Base-by-base conservation (phyloP, 208 protist genomes). In the Phytomonas sp. region DNA sequence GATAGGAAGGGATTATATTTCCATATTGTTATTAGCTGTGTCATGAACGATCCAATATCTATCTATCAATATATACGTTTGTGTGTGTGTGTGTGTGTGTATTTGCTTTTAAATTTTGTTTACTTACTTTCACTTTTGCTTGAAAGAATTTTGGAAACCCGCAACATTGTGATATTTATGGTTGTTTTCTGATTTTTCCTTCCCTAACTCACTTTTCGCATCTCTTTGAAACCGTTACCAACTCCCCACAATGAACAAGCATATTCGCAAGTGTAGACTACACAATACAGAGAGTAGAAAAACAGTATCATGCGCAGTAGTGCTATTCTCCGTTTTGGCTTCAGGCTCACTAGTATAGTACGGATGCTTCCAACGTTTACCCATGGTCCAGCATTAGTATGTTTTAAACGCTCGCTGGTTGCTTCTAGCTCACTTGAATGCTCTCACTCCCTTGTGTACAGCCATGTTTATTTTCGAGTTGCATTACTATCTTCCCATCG, bases 211-310 rank as follows among this genome's bases (percentile, higher is more conserved):
- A 56, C 23, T 23, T 56, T 56, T 26, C 46, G 6, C 46, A 20
- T 26, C 46, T 56, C 46, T 56, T 56, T 26, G 20, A 1, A 26
- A 56, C 46, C 20, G 20, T 56, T 26, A 56, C 6, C 20, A 56
- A 20, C 3, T 26, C 4, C 46, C 6, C 20, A 6, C 20, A 56
- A 7, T 1, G 46, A 56, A 56, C 17, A 26, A 1, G 26, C 46
- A 70, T 72, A 73, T 70, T 68, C 67, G 62, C 51, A 71, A 46
- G 29, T 66, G 36, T 61, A 67, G 32, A 4, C 53, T 36, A 11
- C 34, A 56, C 20, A 56, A 31, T 36, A 71, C 62, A 61, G 32
- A 67, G 34, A 34, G 30, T 67, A 53, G 26, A 4, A 20, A 67
- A 26, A 56, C 20, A 23, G 8, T 56, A 56, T 56, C 20, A 56